Conservation (phyloP, 768 basidiomycete genomes). For the Amanita fuliginea region DNA sequence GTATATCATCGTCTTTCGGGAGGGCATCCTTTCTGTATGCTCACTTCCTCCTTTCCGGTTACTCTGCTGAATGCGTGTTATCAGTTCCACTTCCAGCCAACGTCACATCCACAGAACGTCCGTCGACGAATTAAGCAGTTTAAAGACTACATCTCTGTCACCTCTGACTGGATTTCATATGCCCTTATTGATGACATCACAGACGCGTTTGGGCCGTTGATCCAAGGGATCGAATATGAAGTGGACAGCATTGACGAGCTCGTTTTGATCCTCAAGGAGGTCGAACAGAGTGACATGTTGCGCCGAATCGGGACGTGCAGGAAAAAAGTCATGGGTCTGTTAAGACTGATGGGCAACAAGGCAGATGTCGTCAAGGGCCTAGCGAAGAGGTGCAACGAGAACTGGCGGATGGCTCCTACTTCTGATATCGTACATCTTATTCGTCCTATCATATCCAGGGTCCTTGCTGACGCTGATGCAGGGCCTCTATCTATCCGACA, state of each 20-base stretch:
- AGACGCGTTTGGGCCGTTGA: conserved; percentile 96
- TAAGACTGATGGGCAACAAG: conserved; percentile 98
- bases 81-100: conserved; percentile 95
- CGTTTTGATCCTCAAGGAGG: conserved; percentile 90
- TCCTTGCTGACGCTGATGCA: conserved; percentile 16
- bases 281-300: conserved; percentile 97
- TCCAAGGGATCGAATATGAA: conserved; percentile 98
- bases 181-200: conserved; percentile 99
- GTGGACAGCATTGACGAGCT: conserved; percentile 99
- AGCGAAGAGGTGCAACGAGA: conserved; percentile 96
- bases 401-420: conserved; percentile 97
- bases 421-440: conserved; percentile 71
- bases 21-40: conserved; percentile 86
- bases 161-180: conserved; percentile 99
- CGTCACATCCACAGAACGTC: conserved; percentile 96
- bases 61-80: background rate
- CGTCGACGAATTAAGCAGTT: conserved; percentile 97
- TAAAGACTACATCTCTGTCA: conserved; percentile 97
- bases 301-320: conserved; percentile 93
- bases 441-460: background rate
- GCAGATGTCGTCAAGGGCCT: conserved; percentile 99
- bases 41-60: background rate
- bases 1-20: conserved; percentile 99
- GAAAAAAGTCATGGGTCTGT: conserved; percentile 98
- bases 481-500: conserved; percentile 94